phyloP scores from a whole-genome alignment of 2,329 filamentous ascomycete species.

The Ceratocystis diversiconidia region DNA sequence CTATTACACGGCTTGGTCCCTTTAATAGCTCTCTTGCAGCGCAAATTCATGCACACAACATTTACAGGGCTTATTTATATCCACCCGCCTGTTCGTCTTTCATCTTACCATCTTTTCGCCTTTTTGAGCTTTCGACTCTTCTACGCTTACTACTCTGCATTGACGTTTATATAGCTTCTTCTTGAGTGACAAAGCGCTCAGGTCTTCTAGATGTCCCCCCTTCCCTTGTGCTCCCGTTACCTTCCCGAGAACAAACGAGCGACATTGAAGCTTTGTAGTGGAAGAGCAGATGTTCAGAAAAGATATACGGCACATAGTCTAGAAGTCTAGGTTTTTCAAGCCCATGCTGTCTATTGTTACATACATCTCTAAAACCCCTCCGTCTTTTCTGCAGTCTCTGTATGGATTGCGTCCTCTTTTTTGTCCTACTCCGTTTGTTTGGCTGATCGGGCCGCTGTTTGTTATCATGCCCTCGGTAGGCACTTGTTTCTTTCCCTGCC shows the following conservation, averaged over 20 bases:
- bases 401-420: neutral
- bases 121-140: neutral
- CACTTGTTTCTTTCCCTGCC: neutral
- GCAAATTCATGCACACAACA: neutral
- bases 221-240: neutral
- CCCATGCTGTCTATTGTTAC: neutral
- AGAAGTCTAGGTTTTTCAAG: neutral
- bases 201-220: slow-evolving; percentile 1
- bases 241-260: neutral
- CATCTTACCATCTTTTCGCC: neutral
- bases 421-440: neutral
- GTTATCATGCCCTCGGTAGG: neutral
- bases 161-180: neutral
- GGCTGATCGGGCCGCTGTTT: neutral
- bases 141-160: neutral
- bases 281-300: neutral
- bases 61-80: neutral
- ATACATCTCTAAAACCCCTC: neutral
- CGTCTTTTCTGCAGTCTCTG: neutral
- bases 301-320: neutral
- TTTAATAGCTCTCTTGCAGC: too few relatives aligned
- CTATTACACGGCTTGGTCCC: too few relatives aligned
- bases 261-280: neutral
- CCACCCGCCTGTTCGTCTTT: neutral
- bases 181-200: slow-evolving; percentile 1